Evolutionary conservation across 2,329 filamentous ascomycete genomes (phyloP).

Genomic region (Aspergillus costaricaensis): DNA sequence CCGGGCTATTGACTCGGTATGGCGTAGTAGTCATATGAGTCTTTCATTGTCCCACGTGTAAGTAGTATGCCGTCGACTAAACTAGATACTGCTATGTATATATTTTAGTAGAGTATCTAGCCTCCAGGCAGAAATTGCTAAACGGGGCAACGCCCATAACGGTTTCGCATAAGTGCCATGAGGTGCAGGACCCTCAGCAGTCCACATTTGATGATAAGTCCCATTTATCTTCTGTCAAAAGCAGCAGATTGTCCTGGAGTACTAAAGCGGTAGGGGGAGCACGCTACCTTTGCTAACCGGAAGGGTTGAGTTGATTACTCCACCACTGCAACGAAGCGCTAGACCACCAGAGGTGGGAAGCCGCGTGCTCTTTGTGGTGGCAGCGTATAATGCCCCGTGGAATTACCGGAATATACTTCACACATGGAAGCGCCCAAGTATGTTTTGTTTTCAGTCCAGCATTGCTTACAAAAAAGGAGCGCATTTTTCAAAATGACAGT

Average conservation of each 20-base stretch:
- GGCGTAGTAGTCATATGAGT: neutral
- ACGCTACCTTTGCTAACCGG: neutral
- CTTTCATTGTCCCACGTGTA: slow-evolving; percentile 2
- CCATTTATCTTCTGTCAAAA: too few species aligned
- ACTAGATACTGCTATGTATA: neutral
- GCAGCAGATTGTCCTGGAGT: too few species aligned
- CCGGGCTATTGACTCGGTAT: slow-evolving; percentile 4
- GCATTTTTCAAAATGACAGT: neutral
- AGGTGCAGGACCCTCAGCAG: neutral
- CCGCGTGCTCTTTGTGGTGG: neutral
- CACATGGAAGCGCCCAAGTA: neutral
- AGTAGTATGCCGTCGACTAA: too few species aligned
- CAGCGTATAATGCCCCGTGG: neutral
- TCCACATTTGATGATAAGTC: too few species aligned
- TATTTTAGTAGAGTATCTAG: neutral
- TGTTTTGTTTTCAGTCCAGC: neutral
- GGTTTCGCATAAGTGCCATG: neutral
- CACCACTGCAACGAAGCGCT: neutral
- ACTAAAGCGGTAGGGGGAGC: neutral
- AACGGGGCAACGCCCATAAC: neutral
- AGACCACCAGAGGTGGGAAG: neutral
- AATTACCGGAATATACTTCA: neutral
- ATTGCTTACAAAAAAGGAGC: neutral
- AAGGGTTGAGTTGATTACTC: neutral
- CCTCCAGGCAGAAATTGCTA: neutral